Evolutionary conservation across 768 basidiomycete genomes (phyloP), one percentile per base, ranked within the genome.

Genomic region (Auriscalpium microsporum): DNA sequence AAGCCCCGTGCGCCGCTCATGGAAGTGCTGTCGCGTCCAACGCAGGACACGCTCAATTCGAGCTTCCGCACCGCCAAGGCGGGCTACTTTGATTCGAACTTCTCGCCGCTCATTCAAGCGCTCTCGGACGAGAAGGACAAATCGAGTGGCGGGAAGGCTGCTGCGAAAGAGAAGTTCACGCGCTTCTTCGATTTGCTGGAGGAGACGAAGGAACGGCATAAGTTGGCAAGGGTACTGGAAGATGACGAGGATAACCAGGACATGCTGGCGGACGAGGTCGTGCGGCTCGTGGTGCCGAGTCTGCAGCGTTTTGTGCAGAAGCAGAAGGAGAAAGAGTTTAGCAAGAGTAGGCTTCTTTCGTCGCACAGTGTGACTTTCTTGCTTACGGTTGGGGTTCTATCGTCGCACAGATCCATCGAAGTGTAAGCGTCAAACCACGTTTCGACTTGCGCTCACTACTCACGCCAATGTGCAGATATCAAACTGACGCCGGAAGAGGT

Each of bases 51-150:
- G 17, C 74, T 93, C 33, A 78, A 80, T 57, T 84, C 83, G 6
- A 82, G 80, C 56, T 88, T 83, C 71, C 82, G 89, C 38, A 90
- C 83, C 0, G 85, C 90, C 45, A 90, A 90, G 68, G 87, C 89
- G 9, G 84, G 76, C 4, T 93, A 93, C 68, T 90, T 90, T 57
- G 90, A 91, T 58, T 75, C 85, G 21, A 92, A 90, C 69, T 90
- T 87, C 67, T 82, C 84, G 8, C 84, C 87, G 10, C 71, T 92
- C 50, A 81, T 92, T 73, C 85, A 87, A 55, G 62, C 77, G 17
- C 69, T 81, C 53, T 69, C 75, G 69, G 65, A 80, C 72, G 72
- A 82, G 71, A 81, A 79, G 44, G 21, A 50, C n/a, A 50, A 58
- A 13, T 13, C 14, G 5, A 49, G 60, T 16, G 58, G 55, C 68